Evolutionary conservation across 495 filamentous ascomycete genomes (phyloP), one percentile per base, ranked within the genome.

Genomic region (Talaromyces nanjingensis): DNA sequence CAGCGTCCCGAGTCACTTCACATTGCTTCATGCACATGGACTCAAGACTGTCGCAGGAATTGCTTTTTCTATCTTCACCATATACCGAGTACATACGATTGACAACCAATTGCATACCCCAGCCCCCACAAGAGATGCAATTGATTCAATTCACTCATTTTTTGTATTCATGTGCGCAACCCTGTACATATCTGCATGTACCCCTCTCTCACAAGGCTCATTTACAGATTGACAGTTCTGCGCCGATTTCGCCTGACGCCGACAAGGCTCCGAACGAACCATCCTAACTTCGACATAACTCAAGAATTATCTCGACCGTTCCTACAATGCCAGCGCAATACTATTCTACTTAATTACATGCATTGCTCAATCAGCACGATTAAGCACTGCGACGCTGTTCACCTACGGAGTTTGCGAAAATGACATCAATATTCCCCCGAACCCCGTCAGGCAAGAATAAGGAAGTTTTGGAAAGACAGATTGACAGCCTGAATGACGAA

Each of bases 401-500:
- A 33, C 12, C 42, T 52, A 16, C 18, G 9, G 8, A 45, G 8
- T 37, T 4, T 29, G 14, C 22, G 14, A n/a, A 53, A 18, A 29
- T 62, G 34, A 25, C 29, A 22, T 9, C 22, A 25, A 29, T 22
- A 27, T 27, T 29, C 16, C 25, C 60, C 60, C 12, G 47, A 33
- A 64, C 63, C 8, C 63, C 63, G 24, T 58, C 33, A 24, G 18
- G n/a, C 9, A 64, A 52, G n/a, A 60, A 9, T 6, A 56, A 6
- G 20, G 56, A 60, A 59, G 29, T 34, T 11, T 24, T 64, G 42
- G 55, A 64, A 14, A 18, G 27, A 52, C 11, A 49, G 8, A 59
- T 64, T n/a, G 63, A 59, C 12, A 37, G 20, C 42, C 24, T 64
- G 22, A 64, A 64, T 52, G 11, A 42, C 49, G 55, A 64, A 16